A percentile compares a stretch with the other conserved stretches of the same genome.
Evolutionary conservation across 1,284 basidiomycete genomes (phyloP).

Genomic region (Ustilago trichophora): DNA sequence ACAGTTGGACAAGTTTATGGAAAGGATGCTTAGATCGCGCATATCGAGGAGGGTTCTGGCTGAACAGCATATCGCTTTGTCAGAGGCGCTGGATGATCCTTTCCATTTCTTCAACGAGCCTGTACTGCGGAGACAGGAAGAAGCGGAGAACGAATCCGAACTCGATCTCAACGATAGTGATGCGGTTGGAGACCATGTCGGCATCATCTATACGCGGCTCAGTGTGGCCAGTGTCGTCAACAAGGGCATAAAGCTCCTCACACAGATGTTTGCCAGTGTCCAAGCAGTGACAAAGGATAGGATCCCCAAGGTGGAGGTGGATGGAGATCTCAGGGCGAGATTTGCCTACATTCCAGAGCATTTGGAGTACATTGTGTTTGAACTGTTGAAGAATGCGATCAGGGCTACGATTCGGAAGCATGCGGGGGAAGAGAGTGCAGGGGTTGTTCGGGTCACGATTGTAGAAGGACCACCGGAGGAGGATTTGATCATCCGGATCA

Average conservation of each 20-base stretch:
- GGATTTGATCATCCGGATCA: slow-evolving; percentile 64
- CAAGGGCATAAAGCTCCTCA: slow-evolving; percentile 77
- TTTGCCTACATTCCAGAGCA: slow-evolving; percentile 90
- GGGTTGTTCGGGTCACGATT: slow-evolving; percentile 55
- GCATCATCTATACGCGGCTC: slow-evolving; percentile 83
- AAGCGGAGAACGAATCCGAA: slow-evolving; percentile 4
- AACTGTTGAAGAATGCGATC: slow-evolving; percentile 80
- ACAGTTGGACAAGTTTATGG: slow-evolving; percentile 85
- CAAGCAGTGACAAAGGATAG: slow-evolving; percentile 67
- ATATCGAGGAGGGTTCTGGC: slow-evolving; percentile 88
- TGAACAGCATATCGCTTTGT: slow-evolving; percentile 86
- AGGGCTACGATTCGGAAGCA: slow-evolving; percentile 55
- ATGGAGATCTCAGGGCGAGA: slow-evolving; percentile 77
- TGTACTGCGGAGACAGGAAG: neutral
- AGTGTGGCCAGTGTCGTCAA: slow-evolving; percentile 70
- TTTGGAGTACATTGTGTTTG: slow-evolving; percentile 85
- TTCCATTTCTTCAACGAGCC: slow-evolving; percentile 58
- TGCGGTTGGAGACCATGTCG: slow-evolving; percentile 72
- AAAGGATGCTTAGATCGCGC: slow-evolving; percentile 86
- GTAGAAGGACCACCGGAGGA: slow-evolving; percentile 60
- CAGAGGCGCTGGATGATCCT: slow-evolving; percentile 69
- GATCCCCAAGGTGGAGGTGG: slow-evolving; percentile 76
- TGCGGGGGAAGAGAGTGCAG: slow-evolving; percentile 17
- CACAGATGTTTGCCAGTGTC: slow-evolving; percentile 72
- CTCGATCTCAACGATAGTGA: slow-evolving; percentile 2